Evolutionary conservation across 2,329 filamentous ascomycete genomes (phyloP).

Genomic region (Pochonia chlamydosporia): DNA sequence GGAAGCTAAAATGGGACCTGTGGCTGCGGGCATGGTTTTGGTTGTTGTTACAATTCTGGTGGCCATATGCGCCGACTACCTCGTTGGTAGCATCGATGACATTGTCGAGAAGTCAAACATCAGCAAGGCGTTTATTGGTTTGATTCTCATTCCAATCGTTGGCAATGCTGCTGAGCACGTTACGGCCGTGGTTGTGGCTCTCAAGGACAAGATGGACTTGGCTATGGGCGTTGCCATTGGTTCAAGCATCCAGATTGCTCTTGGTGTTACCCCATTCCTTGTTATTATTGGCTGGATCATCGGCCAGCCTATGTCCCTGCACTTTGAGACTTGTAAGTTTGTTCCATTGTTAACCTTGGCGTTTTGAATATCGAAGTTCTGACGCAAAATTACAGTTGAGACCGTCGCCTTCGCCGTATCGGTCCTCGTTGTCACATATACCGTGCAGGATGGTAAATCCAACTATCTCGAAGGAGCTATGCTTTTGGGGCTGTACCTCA

Average conservation of each 20-base stretch:
- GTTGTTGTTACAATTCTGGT: slow-evolving; percentile 65
- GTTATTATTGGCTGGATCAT: slow-evolving; percentile 78
- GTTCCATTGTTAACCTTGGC: neutral
- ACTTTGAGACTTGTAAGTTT: slow-evolving; percentile 59
- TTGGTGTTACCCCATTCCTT: slow-evolving; percentile 74
- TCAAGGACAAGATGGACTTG: slow-evolving; percentile 70
- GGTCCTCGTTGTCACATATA: slow-evolving; percentile 69
- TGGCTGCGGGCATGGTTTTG: slow-evolving; percentile 61
- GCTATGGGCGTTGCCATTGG: slow-evolving; percentile 77
- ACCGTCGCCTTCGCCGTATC: slow-evolving; percentile 73
- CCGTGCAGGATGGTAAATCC: slow-evolving; percentile 73
- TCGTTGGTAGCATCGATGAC: slow-evolving; percentile 69
- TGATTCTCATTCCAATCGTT: slow-evolving; percentile 74
- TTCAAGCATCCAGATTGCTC: slow-evolving; percentile 75
- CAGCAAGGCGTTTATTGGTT: slow-evolving; percentile 75
- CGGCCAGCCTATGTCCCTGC: slow-evolving; percentile 66
- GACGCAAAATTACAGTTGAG: slow-evolving; percentile 43
- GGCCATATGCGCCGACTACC: slow-evolving; percentile 68
- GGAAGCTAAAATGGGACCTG: slow-evolving; percentile 52
- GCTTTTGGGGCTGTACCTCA: slow-evolving; percentile 48
- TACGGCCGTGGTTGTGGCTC: slow-evolving; percentile 72
- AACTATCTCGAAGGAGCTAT: slow-evolving; percentile 82
- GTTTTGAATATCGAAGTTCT: neutral
- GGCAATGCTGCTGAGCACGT: slow-evolving; percentile 79
- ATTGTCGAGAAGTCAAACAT: slow-evolving; percentile 65